phyloP scores from a whole-genome alignment of 805 yeast genomes.

The Millerozyma miso region DNA sequence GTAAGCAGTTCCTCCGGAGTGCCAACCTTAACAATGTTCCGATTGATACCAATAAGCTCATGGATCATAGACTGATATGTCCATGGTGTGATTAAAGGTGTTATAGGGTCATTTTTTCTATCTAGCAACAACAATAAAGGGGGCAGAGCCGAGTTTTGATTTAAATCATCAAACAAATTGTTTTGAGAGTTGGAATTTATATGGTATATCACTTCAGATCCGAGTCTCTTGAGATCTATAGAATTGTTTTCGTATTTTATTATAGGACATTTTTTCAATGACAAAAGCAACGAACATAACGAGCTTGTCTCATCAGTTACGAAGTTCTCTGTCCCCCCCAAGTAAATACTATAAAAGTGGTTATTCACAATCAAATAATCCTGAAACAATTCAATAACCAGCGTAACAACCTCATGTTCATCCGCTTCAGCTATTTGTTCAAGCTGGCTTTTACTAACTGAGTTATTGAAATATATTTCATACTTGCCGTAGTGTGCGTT shows the following conservation, averaged over 20 bases:
- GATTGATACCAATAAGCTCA: constrained; percentile 77
- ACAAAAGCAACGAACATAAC: constrained; percentile 56
- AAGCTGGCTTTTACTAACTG: constrained; percentile 67
- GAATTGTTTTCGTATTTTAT: constrained; percentile 76
- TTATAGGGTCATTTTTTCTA: constrained; percentile 84
- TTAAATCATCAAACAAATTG: constrained; percentile 61
- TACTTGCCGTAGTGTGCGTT: constrained; percentile 79
- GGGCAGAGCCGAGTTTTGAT: constrained; percentile 57
- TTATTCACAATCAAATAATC: constrained; percentile 75
- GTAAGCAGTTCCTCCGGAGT: constrained; percentile 47
- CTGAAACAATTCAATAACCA: constrained; percentile 78
- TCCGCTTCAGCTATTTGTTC: constrained; percentile 90
- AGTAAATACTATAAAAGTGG: constrained; percentile 47
- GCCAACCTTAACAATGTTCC: constrained; percentile 71
- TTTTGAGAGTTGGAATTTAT: constrained; percentile 51
- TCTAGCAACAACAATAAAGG: constrained; percentile 77
- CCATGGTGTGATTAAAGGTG: constrained; percentile 94
- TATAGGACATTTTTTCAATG: constrained; percentile 73
- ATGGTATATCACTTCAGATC: constrained; percentile 58
- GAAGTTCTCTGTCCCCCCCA: constrained; percentile 5
- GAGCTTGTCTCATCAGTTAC: constrained; percentile 31
- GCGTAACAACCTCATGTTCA: constrained; percentile 71
- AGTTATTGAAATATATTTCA: constrained; percentile 73
- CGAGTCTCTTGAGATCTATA: constrained; percentile 57
- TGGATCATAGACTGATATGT: constrained; percentile 97